Percentiles rank a stretch among this genome's conserved stretches.
Evolutionary conservation across 768 basidiomycete species (phyloP).

Genomic region (Gelatoporia subvermispora): DNA sequence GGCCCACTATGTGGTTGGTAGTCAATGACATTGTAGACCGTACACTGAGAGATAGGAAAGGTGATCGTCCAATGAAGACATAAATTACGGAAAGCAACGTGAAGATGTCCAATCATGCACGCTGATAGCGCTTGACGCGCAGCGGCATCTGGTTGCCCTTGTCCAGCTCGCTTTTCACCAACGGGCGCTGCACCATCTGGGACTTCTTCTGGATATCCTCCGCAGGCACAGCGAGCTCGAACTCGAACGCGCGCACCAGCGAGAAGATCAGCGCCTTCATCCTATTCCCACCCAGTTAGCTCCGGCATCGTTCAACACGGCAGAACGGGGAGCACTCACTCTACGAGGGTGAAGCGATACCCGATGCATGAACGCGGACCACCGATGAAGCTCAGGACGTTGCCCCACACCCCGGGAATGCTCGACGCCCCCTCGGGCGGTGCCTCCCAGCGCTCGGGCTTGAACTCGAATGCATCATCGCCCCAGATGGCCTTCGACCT

Average conservation of each 20-base stretch:
- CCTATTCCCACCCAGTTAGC: constrained; percentile 5
- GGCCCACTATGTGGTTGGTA: too few species aligned
- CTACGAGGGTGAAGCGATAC: constrained; percentile 61
- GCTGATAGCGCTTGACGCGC: constrained; percentile 9
- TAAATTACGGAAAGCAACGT: too few species aligned
- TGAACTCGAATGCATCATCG: constrained; percentile 54
- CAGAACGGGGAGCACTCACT: constrained; percentile 13
- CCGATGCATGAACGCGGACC: constrained; percentile 66
- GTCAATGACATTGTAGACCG: too few species aligned
- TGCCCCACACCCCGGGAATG: constrained; percentile 59
- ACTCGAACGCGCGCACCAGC: constrained; percentile 26
- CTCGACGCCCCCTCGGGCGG: constrained; percentile 37
- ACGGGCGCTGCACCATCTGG: constrained; percentile 19
- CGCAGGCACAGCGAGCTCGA: constrained; percentile 24
- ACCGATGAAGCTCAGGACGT: constrained; percentile 57
- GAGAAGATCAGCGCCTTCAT: constrained; percentile 4
- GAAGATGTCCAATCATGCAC: background rate
- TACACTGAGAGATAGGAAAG: too few species aligned
- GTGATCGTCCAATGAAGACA: too few species aligned
- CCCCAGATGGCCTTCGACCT: constrained; percentile 54
- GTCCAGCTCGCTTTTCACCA: constrained; percentile 13
- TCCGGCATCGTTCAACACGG: background rate
- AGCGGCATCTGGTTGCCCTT: too few species aligned
- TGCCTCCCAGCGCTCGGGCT: constrained; percentile 58
- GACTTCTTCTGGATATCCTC: constrained; percentile 16